Evolutionary conservation across 108 stramenopile genomes (phyloP), one percentile per base, ranked within the genome.

Genomic region (Asterionellopsis glacialis): DNA sequence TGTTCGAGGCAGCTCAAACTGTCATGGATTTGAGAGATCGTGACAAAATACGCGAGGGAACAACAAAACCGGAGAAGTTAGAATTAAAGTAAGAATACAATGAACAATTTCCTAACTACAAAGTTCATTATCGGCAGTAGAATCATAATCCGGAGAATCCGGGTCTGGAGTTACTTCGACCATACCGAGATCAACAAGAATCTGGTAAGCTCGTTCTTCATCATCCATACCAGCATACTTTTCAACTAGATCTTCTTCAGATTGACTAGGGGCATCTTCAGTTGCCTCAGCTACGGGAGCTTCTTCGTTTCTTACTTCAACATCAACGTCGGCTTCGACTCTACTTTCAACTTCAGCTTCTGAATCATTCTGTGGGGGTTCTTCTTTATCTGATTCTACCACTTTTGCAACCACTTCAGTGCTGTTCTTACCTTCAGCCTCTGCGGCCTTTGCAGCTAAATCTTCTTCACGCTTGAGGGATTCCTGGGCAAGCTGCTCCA

Each of bases 401-500:
- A n/a, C n/a, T n/a, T n/a, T n/a, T n/a, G n/a, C n/a, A n/a, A n/a
- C n/a, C n/a, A n/a, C n/a, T n/a, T n/a, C n/a, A n/a, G n/a, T n/a
- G n/a, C n/a, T n/a, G n/a, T n/a, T n/a, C n/a, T n/a, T n/a, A n/a
- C n/a, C n/a, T n/a, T n/a, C n/a, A n/a, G n/a, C n/a, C n/a, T n/a
- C n/a, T n/a, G n/a, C n/a, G n/a, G n/a, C n/a, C 53, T 62, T 18
- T 23, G 42, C 67, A 13, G 40, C 52, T 11, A 63, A 13, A 55
- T 65, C 58, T 44, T 80, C 39, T 59, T 90, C 92, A 54, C 84
- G 44, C 39, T 73, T 75, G 48, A 88, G 59, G 26, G 82, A 77
- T 52, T 93, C 87, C 55, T 84, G 63, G 10, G 86, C 86, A 60
- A 93, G 76, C 57, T 86, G 72, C 45, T 85, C 75, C 88, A 93